Evolutionary conservation across 176 grass and related monocot genomes (phyloP).

Genomic region (Cymbopogon citratus): DNA sequence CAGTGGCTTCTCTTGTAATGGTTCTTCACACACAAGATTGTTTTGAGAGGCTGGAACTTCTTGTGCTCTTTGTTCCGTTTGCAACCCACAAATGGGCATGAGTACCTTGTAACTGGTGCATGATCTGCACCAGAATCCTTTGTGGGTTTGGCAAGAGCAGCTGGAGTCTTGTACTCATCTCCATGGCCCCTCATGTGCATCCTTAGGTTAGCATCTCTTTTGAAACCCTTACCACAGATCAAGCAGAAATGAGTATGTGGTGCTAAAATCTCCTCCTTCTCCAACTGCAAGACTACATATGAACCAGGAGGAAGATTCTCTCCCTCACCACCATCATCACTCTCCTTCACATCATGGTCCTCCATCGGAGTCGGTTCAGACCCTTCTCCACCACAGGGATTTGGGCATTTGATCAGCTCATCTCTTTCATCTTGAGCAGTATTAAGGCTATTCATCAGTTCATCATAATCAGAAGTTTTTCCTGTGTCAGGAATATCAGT

Average conservation of each 20-base stretch:
- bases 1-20: slow-evolving; percentile 95
- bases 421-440: slow-evolving; percentile 37
- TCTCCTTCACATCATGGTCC: slow-evolving; percentile 81
- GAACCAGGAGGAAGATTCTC: slow-evolving; percentile 80
- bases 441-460: slow-evolving; percentile 45
- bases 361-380: slow-evolving; percentile 47
- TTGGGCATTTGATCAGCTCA: slow-evolving; percentile 52
- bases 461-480: slow-evolving; percentile 50
- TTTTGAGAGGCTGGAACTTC: slow-evolving; percentile 90
- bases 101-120: slow-evolving; percentile 66
- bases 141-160: slow-evolving; percentile 72
- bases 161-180: slow-evolving; percentile 83
- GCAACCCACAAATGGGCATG: slow-evolving; percentile 83
- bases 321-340: slow-evolving; percentile 78
- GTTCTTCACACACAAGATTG: slow-evolving; percentile 89
- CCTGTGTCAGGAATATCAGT: slow-evolving; percentile 23
- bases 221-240: slow-evolving; percentile 94
- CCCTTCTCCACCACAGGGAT: slow-evolving; percentile 35
- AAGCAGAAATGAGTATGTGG: slow-evolving; percentile 89
- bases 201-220: slow-evolving; percentile 89
- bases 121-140: slow-evolving; percentile 51
- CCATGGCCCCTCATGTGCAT: slow-evolving; percentile 98
- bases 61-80: slow-evolving; percentile 93
- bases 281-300: slow-evolving; percentile 77
- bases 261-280: slow-evolving; percentile 92